Conservation (phyloP, 139 green algal species). For the Tetradesmus obliquus region DNA sequence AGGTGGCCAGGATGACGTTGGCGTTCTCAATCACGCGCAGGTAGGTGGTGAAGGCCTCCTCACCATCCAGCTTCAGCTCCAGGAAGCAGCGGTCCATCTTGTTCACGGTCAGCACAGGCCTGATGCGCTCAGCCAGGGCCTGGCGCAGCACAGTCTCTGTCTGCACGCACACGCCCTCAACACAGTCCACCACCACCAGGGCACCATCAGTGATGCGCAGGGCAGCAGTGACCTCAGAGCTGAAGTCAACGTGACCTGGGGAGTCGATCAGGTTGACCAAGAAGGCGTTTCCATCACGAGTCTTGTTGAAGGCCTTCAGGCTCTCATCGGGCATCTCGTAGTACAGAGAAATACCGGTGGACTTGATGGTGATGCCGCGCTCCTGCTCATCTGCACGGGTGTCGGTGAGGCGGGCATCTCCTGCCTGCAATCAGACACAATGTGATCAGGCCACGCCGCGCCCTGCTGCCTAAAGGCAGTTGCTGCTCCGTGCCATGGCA, state of each 20-base stretch:
- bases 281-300: conserved; percentile 92
- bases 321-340: conserved; percentile 91
- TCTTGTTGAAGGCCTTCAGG: conserved; percentile 79
- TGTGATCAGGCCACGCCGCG: neutral
- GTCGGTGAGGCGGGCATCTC: conserved; percentile 94
- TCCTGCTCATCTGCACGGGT: conserved; percentile 99
- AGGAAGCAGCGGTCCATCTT: conserved; percentile 99
- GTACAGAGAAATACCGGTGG: conserved; percentile 99
- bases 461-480: neutral
- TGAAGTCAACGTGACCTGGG: conserved; percentile 99
- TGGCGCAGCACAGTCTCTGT: conserved; percentile 99
- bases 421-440: conserved; percentile 69
- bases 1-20: conserved; percentile 99
- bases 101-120: conserved; percentile 98
- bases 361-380: conserved; percentile 99
- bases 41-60: conserved; percentile 97
- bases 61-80: conserved; percentile 95
- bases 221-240: conserved; percentile 98
- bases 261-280: conserved; percentile 99
- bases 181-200: conserved; percentile 99
- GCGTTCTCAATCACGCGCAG: conserved; percentile 97
- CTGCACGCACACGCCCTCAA: conserved; percentile 99
- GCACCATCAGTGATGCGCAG: conserved; percentile 99
- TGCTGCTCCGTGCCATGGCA: neutral
- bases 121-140: conserved; percentile 96